These are phyloP conservation scores for Centella asiatica DNA, from an alignment of 129 eudicot genomes.

Conservation along the genomic window DNA sequence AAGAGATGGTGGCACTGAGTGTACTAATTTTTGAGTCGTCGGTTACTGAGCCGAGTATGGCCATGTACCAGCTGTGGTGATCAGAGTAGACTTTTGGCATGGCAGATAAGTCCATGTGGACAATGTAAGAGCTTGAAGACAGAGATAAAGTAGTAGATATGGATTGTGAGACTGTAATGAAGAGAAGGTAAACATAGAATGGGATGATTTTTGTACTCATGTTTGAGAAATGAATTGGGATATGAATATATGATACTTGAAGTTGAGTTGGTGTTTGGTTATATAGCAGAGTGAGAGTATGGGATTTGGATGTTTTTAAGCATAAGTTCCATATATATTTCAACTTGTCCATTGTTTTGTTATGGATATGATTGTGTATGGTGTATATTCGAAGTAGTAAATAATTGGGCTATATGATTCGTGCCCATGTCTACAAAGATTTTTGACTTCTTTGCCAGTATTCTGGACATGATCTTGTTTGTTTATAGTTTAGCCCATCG, in stretches of 20 bases:
- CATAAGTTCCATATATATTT: slow-evolving; percentile 1
- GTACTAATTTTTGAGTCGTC: neutral
- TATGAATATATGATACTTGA: slow-evolving; percentile 7
- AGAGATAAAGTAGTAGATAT: slow-evolving; percentile 14
- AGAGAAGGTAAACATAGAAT: slow-evolving; percentile 26
- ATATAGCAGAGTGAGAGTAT: slow-evolving; percentile 22
- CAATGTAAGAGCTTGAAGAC: slow-evolving; percentile 48
- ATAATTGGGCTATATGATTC: too few species aligned
- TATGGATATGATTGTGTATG: too few species aligned
- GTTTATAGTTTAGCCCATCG: too few species aligned
- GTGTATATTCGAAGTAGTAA: too few species aligned
- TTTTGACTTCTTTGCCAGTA: too few species aligned
- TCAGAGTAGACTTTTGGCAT: slow-evolving; percentile 58
- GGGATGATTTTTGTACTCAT: slow-evolving; percentile 31
- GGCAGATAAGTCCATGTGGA: slow-evolving; percentile 66
- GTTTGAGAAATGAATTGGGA: slow-evolving; percentile 14
- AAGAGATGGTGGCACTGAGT: too few species aligned
- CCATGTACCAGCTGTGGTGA: slow-evolving; percentile 63
- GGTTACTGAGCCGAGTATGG: slow-evolving; percentile 40
- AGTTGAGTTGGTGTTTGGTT: slow-evolving; percentile 2
- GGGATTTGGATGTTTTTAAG: slow-evolving; percentile 2
- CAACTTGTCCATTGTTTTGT: slow-evolving; percentile 18
- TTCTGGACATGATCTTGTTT: too few species aligned
- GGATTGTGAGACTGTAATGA: slow-evolving; percentile 6
- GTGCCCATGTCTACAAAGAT: too few species aligned